phyloP scores from a whole-genome alignment of 2,329 filamentous ascomycete genomes.

The Fusarium illudens region DNA sequence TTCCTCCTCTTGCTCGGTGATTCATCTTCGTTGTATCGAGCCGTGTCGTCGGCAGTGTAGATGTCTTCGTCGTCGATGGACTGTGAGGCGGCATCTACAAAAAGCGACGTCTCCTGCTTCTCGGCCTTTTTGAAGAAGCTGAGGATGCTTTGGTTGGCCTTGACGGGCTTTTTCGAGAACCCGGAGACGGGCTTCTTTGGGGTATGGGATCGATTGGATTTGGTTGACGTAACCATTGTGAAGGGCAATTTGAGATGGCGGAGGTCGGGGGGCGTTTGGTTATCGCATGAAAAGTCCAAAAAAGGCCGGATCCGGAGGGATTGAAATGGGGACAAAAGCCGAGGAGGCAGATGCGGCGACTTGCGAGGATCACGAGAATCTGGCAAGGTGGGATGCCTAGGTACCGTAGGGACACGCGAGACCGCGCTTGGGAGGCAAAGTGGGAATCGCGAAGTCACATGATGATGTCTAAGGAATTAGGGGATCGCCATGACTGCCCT shows the following conservation, averaged over 20 bases:
- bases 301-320: neutral
- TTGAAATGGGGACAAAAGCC: neutral
- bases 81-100: slow-evolving; percentile 51
- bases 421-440: slow-evolving; percentile 28
- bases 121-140: slow-evolving; percentile 79
- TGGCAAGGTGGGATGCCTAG: slow-evolving; percentile 29
- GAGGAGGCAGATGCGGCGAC: neutral
- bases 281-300: neutral
- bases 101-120: slow-evolving; percentile 66
- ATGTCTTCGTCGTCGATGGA: slow-evolving; percentile 38
- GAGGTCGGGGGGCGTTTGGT: neutral
- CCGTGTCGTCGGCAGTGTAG: slow-evolving; percentile 40
- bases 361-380: neutral
- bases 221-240: slow-evolving; percentile 49
- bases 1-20: slow-evolving; percentile 44
- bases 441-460: slow-evolving; percentile 46
- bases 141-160: slow-evolving; percentile 72
- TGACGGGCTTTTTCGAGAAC: slow-evolving; percentile 48
- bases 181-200: slow-evolving; percentile 44
- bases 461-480: neutral
- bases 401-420: slow-evolving; percentile 26
- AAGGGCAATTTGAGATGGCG: neutral
- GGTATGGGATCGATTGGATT: slow-evolving; percentile 44
- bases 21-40: slow-evolving; percentile 48
- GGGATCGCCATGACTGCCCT: neutral